Base-by-base conservation (phyloP, 768 basidiomycete genomes). In the Russula virescens region DNA sequence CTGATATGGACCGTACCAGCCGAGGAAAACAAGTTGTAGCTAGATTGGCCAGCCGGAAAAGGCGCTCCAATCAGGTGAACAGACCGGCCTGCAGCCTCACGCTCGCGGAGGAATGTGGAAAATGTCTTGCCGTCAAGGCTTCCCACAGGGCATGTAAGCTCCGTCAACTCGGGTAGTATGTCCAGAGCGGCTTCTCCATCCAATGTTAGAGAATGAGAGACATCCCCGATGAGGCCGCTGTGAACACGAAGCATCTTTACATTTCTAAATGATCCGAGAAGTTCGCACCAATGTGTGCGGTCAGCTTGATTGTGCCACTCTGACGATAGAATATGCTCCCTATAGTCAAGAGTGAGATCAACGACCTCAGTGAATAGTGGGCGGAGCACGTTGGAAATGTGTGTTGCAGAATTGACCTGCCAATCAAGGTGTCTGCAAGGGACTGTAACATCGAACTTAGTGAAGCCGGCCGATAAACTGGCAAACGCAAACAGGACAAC, bases 81-180 rank as follows among this genome's bases (percentile, higher is more conserved):
- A 40, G 38, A 11, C 38, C 11, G 9, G 38, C 38, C 38, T 16
- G 38, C 38, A 40, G 13, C 38, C 56, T 69, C 48, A 38, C 60
- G 62, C 11, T 69, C 73, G 56, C 71, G 67, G 14, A 40, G 5
- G 38, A 40, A 40, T 16, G 38, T 5, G 6, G 6, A 5, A 40
- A 6, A 40, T 13, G 14, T 40, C 38, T 16, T 40, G 38, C 13
- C 38, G 3, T 40, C 38, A 40, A 10, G 2, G 11, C 38, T 13
- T 6, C 14, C 11, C 6, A 16, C 13, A 16, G 38, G 38, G 13
- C 38, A 40, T 40, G 13, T 13, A 13, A 48, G 25, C 21, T 48
- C 47, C 14, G 11, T 48, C 47, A 48, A 25, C 13, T 25, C 7
- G 8, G 47, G 47, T 16, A 48, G n/a, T n/a, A 26, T 1, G 25